Percentiles rank a stretch among this genome's conserved stretches.
These are phyloP conservation scores for Schizochytrium sp. DNA, from an alignment of 108 stramenopile genomes.

Conservation along the genomic window DNA sequence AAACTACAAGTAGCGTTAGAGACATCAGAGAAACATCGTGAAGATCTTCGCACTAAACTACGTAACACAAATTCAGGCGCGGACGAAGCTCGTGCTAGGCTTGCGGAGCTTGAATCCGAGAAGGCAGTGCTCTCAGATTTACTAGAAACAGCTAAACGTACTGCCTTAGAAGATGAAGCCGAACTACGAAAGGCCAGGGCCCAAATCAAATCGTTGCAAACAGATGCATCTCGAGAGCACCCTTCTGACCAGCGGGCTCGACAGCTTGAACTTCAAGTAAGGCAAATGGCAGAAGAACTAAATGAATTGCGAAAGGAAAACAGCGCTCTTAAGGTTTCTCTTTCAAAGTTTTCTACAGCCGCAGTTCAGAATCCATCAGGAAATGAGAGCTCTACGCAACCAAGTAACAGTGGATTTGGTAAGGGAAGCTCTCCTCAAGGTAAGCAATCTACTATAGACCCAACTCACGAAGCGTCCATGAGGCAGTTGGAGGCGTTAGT, in stretches of 20 bases:
- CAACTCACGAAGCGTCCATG: not conserved
- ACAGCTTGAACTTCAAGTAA: slow-evolving; percentile 2
- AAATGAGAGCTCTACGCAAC: no score
- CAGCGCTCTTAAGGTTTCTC: not conserved
- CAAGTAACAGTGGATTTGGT: no score
- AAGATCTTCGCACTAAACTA: not conserved
- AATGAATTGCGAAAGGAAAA: not conserved
- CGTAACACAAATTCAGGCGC: not conserved
- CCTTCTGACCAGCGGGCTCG: slow-evolving; percentile 17
- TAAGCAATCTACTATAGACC: not conserved
- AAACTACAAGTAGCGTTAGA: not conserved
- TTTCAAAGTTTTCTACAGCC: not conserved
- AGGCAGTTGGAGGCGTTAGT: slow-evolving; percentile 12
- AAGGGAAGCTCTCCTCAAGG: not conserved
- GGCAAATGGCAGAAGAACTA: not conserved
- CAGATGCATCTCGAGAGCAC: not conserved
- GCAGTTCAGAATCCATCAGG: no score
- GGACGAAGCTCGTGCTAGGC: not conserved
- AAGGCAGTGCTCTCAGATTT: not conserved
- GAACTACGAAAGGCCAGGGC: not conserved
- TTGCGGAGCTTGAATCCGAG: slow-evolving; percentile 21
- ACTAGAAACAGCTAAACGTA: not conserved
- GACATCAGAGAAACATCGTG: not conserved
- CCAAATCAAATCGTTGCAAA: not conserved
- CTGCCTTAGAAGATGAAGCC: not conserved